Conservation (phyloP, 2,329 filamentous ascomycete genomes). For the Ceratocystiopsis sp. region DNA sequence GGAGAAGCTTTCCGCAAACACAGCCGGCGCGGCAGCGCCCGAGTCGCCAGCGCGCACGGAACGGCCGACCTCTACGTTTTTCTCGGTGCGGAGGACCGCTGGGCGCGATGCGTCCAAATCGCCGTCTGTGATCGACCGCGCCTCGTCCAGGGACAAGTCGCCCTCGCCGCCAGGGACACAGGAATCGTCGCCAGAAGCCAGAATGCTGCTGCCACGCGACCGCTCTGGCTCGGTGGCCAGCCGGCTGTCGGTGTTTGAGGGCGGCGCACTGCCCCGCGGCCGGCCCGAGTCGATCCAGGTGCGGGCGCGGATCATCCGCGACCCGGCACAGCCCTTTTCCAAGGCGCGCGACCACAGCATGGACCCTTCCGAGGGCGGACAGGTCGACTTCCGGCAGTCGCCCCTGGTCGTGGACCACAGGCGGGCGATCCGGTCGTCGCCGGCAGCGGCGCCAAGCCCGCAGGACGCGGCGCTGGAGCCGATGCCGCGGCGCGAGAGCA, state of each 20-base stretch:
- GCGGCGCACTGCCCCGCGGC: conserved; percentile 24
- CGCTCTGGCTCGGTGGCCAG: conserved; percentile 38
- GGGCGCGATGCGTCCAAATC: conserved; percentile 25
- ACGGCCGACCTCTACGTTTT: conserved; percentile 36
- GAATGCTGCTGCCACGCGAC: conserved; percentile 20
- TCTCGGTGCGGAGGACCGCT: conserved; percentile 34
- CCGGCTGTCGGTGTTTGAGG: conserved; percentile 38
- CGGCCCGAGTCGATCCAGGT: conserved; percentile 70
- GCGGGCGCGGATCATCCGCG: conserved; percentile 66
- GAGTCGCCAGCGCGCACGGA: conserved; percentile 14
- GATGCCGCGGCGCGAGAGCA: conserved; percentile 23
- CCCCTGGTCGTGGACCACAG: conserved; percentile 42
- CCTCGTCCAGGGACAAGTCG: conserved; percentile 19
- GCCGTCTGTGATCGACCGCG: conserved; percentile 27
- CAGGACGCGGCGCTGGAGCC: conserved; percentile 6
- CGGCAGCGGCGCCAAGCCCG: conserved; percentile 6
- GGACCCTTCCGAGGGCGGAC: conserved; percentile 26
- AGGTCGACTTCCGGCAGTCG: conserved; percentile 39
- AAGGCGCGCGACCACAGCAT: conserved; percentile 23
- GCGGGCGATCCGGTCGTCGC: conserved; percentile 17
- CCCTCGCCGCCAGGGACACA: conserved; percentile 22
- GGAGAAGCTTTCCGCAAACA: conserved; percentile 50
- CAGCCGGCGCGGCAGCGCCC: conserved; percentile 11
- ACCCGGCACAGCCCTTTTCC: conserved; percentile 28
- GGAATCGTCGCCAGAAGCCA: conserved; percentile 28